These are phyloP conservation scores for Cytospora piceicola DNA, from an alignment of 2,329 filamentous ascomycete species.

Conservation along the genomic window DNA sequence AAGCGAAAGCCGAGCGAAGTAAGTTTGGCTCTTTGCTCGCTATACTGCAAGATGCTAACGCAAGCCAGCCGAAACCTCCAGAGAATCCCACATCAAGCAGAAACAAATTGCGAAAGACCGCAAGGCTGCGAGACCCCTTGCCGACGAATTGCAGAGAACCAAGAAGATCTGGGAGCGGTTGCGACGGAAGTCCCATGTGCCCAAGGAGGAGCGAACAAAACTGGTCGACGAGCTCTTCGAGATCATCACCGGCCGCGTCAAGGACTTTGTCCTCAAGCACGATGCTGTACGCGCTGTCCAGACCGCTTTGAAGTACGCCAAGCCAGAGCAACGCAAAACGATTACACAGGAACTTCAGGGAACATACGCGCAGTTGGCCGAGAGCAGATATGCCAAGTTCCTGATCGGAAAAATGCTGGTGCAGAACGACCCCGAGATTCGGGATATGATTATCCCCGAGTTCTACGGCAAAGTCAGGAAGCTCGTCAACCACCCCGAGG, in stretches of 20 bases:
- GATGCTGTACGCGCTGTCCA: conserved; percentile 96
- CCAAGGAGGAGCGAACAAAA: conserved; percentile 82
- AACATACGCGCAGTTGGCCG: conserved; percentile 80
- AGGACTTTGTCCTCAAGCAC: conserved; percentile 98
- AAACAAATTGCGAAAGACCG: conserved; percentile 86
- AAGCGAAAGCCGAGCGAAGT: conserved; percentile 50
- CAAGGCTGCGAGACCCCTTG: conserved; percentile 89
- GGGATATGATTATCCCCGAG: conserved; percentile 87
- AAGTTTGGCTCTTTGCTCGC: conserved; percentile 32
- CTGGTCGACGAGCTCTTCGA: conserved; percentile 87
- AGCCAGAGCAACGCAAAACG: conserved; percentile 77
- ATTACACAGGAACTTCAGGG: conserved; percentile 88
- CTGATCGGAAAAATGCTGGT: conserved; percentile 93
- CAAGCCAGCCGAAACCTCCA: conserved; percentile 64
- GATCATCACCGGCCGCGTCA: conserved; percentile 88
- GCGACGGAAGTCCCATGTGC: conserved; percentile 90
- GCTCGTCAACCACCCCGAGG: conserved; percentile 94
- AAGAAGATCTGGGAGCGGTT: conserved; percentile 98
- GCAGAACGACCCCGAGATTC: conserved; percentile 85
- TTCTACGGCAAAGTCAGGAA: conserved; percentile 94
- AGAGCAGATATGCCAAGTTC: conserved; percentile 98
- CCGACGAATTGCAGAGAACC: conserved; percentile 82
- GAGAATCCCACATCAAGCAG: conserved; percentile 91
- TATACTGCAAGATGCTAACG: conserved; percentile 11
- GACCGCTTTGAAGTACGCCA: conserved; percentile 95